Percentiles rank a stretch among this genome's conserved stretches.
Evolutionary conservation across 345 rosid genomes (phyloP).

Genomic region (Acer campestre): DNA sequence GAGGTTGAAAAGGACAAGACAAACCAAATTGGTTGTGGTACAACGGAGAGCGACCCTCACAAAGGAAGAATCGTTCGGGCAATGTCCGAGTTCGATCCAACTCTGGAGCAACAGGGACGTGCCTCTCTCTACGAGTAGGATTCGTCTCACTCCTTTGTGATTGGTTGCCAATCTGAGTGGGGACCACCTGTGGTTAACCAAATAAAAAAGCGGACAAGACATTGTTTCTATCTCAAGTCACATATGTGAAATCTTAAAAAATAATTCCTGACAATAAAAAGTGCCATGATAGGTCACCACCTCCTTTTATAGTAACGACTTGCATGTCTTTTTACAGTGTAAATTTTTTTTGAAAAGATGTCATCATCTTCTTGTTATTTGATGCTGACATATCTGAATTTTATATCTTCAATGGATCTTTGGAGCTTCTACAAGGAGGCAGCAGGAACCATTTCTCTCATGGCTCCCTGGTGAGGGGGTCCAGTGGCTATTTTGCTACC

Average conservation of each 20-base stretch:
- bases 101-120: too few relatives aligned
- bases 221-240: background rate
- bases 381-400: background rate
- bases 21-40: too few relatives aligned
- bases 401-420: slow-evolving; percentile 2
- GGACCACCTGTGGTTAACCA: too few relatives aligned
- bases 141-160: too few relatives aligned
- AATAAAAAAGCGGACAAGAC: background rate
- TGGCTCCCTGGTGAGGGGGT: background rate
- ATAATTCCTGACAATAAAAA: background rate
- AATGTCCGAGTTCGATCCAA: too few relatives aligned
- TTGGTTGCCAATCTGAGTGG: too few relatives aligned
- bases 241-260: background rate
- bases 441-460: background rate
- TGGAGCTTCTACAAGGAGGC: background rate
- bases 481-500: background rate
- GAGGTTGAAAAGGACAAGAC: background rate
- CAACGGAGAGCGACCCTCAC: too few relatives aligned
- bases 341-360: background rate
- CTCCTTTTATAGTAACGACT: too few relatives aligned
- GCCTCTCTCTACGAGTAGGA: too few relatives aligned
- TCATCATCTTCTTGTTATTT: background rate
- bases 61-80: too few relatives aligned
- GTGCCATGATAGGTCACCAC: background rate
- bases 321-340: too few relatives aligned